phyloP scores from a whole-genome alignment of 192 early-diverging fungal species.

The Rhizoclosmatium globosum region DNA sequence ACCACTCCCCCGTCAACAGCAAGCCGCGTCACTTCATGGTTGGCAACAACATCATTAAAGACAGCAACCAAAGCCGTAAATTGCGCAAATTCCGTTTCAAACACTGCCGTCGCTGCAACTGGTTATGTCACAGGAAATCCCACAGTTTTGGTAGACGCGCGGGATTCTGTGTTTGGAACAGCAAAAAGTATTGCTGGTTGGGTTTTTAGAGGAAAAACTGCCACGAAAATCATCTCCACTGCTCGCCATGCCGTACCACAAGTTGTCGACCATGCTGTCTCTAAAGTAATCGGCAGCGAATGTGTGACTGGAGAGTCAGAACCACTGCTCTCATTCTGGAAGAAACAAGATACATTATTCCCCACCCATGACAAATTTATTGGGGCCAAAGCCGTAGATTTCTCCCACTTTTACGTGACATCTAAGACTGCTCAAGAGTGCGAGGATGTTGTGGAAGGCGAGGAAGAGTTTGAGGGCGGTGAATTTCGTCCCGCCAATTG shows the following conservation, averaged over 20 bases:
- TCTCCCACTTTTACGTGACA: neutral
- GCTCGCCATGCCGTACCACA: neutral
- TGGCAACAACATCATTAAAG: neutral
- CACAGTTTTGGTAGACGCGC: neutral
- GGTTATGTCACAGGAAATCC: conserved; percentile 3
- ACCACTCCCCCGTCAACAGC: neutral
- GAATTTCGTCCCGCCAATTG: neutral
- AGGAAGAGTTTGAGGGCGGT: neutral
- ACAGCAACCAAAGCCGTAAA: neutral
- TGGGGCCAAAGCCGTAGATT: neutral
- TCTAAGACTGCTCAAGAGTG: neutral
- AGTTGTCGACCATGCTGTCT: neutral
- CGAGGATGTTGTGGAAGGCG: neutral
- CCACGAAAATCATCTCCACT: neutral
- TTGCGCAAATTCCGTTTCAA: neutral
- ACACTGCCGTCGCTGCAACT: neutral
- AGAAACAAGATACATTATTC: neutral
- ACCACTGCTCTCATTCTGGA: neutral
- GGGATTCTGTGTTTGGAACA: neutral
- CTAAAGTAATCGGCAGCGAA: neutral
- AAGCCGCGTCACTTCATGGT: neutral
- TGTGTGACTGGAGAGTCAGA: neutral
- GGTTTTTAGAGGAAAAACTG: conserved; percentile 8
- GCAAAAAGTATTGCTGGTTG: conserved; percentile 11
- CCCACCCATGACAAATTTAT: neutral